Conservation (phyloP, 169 alveolate species). For the Eimeria brunetti region DNA sequence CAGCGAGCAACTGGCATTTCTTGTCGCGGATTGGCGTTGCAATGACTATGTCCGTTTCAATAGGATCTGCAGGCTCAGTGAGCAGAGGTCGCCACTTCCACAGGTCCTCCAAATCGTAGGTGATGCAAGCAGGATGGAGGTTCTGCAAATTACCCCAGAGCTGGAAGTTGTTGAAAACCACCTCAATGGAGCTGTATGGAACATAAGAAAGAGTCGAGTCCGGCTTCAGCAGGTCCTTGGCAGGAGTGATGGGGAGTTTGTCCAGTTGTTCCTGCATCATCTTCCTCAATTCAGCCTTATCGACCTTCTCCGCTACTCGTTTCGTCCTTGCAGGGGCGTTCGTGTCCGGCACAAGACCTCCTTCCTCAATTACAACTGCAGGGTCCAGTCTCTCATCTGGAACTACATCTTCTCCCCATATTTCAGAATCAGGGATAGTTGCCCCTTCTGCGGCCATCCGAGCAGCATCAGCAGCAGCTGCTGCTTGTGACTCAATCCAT, state of each 20-base stretch:
- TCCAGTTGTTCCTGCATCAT: conserved; percentile 68
- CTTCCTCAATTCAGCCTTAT: conserved; percentile 58
- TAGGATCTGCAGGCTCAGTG: conserved; percentile 75
- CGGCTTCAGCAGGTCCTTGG: conserved; percentile 49
- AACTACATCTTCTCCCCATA: conserved; percentile 69
- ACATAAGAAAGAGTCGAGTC: conserved; percentile 82
- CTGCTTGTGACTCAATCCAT: conserved; percentile 65
- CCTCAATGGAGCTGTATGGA: conserved; percentile 85
- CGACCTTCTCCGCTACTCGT: conserved; percentile 52
- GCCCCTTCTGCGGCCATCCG: conserved; percentile 67
- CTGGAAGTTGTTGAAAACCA: conserved; percentile 84
- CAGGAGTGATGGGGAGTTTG: conserved; percentile 67
- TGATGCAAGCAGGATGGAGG: conserved; percentile 85
- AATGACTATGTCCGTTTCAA: conserved; percentile 78
- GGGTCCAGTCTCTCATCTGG: conserved; percentile 75
- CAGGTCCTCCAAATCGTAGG: conserved; percentile 82
- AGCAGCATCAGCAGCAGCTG: conserved; percentile 66
- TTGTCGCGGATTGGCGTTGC: conserved; percentile 76
- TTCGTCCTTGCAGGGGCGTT: not conserved
- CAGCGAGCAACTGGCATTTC: conserved; percentile 67
- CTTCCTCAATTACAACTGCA: conserved; percentile 45
- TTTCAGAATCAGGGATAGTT: conserved; percentile 68
- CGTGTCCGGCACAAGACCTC: not conserved
- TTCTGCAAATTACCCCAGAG: conserved; percentile 87
- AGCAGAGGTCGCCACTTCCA: conserved; percentile 84